phyloP scores from a whole-genome alignment of 2,329 filamentous ascomycete genomes.

The Pestalotiopsis sp. region DNA sequence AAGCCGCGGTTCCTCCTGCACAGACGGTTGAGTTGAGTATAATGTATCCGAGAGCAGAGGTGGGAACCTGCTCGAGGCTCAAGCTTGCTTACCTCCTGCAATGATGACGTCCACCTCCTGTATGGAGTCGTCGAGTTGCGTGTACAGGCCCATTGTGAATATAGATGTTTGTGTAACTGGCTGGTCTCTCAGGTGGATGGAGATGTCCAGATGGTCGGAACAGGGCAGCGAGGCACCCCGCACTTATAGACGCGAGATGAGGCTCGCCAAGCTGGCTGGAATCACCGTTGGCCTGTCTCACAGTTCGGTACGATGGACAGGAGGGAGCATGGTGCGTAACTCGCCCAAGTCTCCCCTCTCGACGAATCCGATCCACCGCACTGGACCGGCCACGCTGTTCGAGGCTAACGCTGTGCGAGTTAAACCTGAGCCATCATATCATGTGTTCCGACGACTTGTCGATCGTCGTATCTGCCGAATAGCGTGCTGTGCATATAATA shows the following conservation, averaged over 20 bases:
- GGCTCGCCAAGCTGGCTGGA: neutral
- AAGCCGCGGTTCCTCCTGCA: slow-evolving; percentile 45
- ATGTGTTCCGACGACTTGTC: neutral
- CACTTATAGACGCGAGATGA: neutral
- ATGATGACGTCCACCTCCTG: slow-evolving; percentile 20
- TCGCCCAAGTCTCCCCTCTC: neutral
- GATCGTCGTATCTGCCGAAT: slow-evolving; percentile 1
- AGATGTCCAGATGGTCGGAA: neutral
- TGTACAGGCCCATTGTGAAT: slow-evolving; percentile 10
- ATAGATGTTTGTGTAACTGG: neutral
- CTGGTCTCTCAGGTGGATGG: neutral
- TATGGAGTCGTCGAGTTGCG: slow-evolving; percentile 8
- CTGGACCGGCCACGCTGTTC: neutral
- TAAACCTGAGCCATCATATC: neutral
- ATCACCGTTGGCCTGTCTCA: neutral
- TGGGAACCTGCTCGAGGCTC: neutral
- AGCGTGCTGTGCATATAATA: neutral
- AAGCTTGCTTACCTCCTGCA: slow-evolving; percentile 18
- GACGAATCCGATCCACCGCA: neutral
- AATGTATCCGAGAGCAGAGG: neutral
- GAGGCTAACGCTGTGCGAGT: neutral
- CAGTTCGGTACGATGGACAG: neutral
- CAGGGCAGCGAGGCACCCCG: neutral
- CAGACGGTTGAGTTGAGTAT: neutral
- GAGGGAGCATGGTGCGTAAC: neutral